Evolutionary conservation across 768 basidiomycete species (phyloP), one percentile per base, ranked within the genome.

Genomic region (Tylopilus rubrobrunneus): DNA sequence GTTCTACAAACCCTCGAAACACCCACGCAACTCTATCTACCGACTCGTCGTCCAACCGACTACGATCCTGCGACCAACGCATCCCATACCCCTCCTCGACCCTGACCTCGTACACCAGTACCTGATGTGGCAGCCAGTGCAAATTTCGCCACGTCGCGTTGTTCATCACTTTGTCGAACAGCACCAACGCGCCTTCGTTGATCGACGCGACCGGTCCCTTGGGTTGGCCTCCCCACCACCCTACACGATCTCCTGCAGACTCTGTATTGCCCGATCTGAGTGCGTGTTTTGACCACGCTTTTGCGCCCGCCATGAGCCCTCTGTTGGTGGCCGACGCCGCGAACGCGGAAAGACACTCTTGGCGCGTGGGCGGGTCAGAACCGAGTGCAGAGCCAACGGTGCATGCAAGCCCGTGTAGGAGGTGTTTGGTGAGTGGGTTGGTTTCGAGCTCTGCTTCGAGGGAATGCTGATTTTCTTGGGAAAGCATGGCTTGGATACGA

Each of bases 251-350:
- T 21, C 39, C 31, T 48, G 14, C 45, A 2, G 43, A 19, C 6
- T 44, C 31, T 4, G 21, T 41, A 34, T 57, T 56, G 2, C 60
- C 27, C 25, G 83, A 85, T 25, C 85, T 72, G 56, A 83, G 83
- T 1, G 77, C 76, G 57, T 86, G 85, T 57, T 86, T 86, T 3
- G 82, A 76, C 83, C 83, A 86, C 7, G 85, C 84, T 27, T 82
- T 77, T 2, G 83, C 79, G 14, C 85, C 85, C 4, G 79, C 78
- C 2, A 74, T 81, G 41, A 86, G 73, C n/a, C 71, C 76, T 33
- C 70, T 77, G 19, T 64, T 77, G 56, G 83, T 85, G 4, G 77
- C 68, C 33, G 60, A 33, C 21, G 73, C 56, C 5, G 74, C 66
- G 63, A 82, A 86, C 2, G 84, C 82, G 14, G 68, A 63, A 7